Percentiles rank a stretch among this genome's conserved stretches.
These are phyloP conservation scores for Trichoderma oligosporum DNA, from an alignment of 2,329 filamentous ascomycete species.

Conservation along the genomic window DNA sequence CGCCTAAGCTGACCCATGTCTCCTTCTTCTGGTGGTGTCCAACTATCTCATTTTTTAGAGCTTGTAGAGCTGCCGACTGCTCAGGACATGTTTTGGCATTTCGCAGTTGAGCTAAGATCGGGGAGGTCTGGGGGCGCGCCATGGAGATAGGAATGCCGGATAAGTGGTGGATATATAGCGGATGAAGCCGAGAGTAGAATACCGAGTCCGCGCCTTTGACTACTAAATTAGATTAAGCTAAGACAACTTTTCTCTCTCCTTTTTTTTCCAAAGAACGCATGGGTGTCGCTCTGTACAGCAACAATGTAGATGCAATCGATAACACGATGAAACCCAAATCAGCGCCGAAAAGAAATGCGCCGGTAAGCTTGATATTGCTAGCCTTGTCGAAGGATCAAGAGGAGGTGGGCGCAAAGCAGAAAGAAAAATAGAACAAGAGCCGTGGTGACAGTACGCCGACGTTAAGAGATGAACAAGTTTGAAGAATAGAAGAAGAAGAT, in stretches of 20 bases:
- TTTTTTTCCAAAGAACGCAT: background rate
- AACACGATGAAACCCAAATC: background rate
- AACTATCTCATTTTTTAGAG: constrained; percentile 83
- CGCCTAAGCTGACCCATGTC: constrained; percentile 66
- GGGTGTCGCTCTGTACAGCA: background rate
- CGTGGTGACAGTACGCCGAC: background rate
- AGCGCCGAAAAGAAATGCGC: background rate
- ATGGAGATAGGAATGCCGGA: constrained; percentile 36
- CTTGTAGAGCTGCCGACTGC: constrained; percentile 59
- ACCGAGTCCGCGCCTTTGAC: background rate
- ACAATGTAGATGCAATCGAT: background rate
- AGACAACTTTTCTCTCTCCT: background rate
- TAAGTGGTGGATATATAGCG: constrained; percentile 7
- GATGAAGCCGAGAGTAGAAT: background rate
- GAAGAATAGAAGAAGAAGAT: background rate
- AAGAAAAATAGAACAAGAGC: background rate
- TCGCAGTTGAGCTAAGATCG: constrained; percentile 55
- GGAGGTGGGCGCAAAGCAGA: background rate
- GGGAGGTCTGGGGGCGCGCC: constrained; percentile 50
- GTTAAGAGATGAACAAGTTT: background rate
- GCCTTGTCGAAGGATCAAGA: background rate
- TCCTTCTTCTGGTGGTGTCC: constrained; percentile 87
- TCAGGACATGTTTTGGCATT: constrained; percentile 50
- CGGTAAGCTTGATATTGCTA: background rate
- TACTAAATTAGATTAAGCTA: background rate